Conservation (phyloP, 2,329 filamentous ascomycete species). For the Dryadomyces quercivorus region DNA sequence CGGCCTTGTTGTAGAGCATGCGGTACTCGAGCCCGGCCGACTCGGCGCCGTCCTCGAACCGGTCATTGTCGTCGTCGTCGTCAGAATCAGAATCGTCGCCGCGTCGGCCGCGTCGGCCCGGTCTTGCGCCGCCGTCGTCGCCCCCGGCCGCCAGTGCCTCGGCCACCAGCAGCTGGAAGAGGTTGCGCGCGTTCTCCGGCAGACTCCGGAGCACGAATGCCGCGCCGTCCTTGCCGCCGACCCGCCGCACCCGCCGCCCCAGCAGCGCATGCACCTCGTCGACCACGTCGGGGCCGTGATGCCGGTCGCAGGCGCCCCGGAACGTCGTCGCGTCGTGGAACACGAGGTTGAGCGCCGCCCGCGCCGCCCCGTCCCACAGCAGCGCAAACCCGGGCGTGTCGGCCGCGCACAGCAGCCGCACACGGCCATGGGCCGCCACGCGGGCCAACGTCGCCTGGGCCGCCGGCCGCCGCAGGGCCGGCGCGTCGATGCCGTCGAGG, state of each 20-base stretch:
- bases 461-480: slow-evolving; percentile 57
- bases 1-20: slow-evolving; percentile 85
- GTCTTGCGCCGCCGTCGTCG: slow-evolving; percentile 33
- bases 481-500: slow-evolving; percentile 78
- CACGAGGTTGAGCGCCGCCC: slow-evolving; percentile 70
- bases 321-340: slow-evolving; percentile 96
- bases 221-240: slow-evolving; percentile 84
- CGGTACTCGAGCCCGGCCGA: slow-evolving; percentile 75
- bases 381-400: slow-evolving; percentile 82
- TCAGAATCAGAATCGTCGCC: slow-evolving; percentile 72
- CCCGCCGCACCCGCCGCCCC: slow-evolving; percentile 63
- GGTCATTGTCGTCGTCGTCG: slow-evolving; percentile 84
- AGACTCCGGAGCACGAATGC: slow-evolving; percentile 81
- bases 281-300: slow-evolving; percentile 60
- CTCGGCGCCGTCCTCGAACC: slow-evolving; percentile 32
- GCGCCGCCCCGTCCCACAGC: slow-evolving; percentile 80
- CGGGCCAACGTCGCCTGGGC: slow-evolving; percentile 64
- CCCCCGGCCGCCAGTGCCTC: slow-evolving; percentile 67
- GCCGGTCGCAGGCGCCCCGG: slow-evolving; percentile 42
- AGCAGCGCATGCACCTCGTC: slow-evolving; percentile 84
- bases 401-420: slow-evolving; percentile 67
- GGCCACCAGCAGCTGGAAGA: slow-evolving; percentile 75
- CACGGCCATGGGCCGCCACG: slow-evolving; percentile 59
- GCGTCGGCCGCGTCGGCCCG: slow-evolving; percentile 36
- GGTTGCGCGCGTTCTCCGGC: slow-evolving; percentile 78